phyloP scores from a whole-genome alignment of 2,329 filamentous ascomycete genomes.

The Pseudocercospora fuligena region DNA sequence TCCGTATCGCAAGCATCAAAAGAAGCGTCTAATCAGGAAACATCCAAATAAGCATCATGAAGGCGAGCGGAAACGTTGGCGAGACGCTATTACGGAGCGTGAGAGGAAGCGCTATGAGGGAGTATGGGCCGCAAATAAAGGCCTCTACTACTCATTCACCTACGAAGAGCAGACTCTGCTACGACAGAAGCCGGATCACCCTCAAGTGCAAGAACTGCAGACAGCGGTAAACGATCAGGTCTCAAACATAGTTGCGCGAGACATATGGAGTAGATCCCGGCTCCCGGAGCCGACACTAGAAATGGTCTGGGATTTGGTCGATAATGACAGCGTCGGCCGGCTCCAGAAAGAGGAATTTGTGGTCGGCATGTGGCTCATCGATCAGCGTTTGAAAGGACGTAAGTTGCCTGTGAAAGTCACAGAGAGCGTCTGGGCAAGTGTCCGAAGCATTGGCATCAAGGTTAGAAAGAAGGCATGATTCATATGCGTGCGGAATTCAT shows the following conservation, averaged over 20 bases:
- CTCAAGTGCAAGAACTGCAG: slow-evolving; percentile 17
- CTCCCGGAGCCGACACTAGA: slow-evolving; percentile 70
- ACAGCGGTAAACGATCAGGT: slow-evolving; percentile 50
- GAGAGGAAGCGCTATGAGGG: slow-evolving; percentile 84
- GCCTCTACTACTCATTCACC: slow-evolving; percentile 49
- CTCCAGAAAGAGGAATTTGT: slow-evolving; percentile 75
- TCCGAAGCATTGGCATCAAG: slow-evolving; percentile 51
- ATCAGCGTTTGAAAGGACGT: slow-evolving; percentile 77
- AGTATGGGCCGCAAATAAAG: slow-evolving; percentile 81
- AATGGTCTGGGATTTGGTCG: slow-evolving; percentile 78
- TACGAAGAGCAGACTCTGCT: slow-evolving; percentile 26
- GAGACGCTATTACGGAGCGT: slow-evolving; percentile 71
- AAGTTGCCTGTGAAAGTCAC: slow-evolving; percentile 75
- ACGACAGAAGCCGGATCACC: slow-evolving; percentile 12
- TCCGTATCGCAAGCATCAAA: slow-evolving; percentile 56
- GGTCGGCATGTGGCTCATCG: slow-evolving; percentile 81
- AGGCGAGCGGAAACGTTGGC: slow-evolving; percentile 73
- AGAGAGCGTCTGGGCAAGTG: slow-evolving; percentile 78
- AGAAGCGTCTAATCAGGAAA: slow-evolving; percentile 61
- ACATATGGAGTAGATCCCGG: slow-evolving; percentile 75
- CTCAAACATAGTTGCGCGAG: slow-evolving; percentile 69
- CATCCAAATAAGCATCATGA: slow-evolving; percentile 77
- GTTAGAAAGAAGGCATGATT: slow-evolving; percentile 30
- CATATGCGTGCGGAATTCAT: not conserved
- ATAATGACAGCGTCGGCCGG: slow-evolving; percentile 59